These are phyloP conservation scores for Orbilia oligospora DNA, from an alignment of 2,329 filamentous ascomycete genomes.

Conservation along the genomic window DNA sequence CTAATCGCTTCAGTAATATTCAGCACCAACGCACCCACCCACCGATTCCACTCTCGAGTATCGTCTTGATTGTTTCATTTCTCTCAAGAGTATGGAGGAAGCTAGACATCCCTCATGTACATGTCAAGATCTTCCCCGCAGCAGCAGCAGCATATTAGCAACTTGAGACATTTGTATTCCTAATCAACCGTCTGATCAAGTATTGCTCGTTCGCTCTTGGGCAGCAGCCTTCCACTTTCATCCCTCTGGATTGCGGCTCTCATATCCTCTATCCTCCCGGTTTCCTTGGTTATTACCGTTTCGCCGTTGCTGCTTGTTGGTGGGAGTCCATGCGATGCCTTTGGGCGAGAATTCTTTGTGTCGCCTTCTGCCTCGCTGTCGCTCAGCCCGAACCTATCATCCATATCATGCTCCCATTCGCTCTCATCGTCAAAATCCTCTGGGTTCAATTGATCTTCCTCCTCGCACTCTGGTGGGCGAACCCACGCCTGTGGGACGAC, in stretches of 20 bases:
- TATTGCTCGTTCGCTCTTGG: constrained; percentile 48
- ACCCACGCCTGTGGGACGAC: constrained; percentile 87
- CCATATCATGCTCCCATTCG: constrained; percentile 51
- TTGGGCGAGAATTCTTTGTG: constrained; percentile 14
- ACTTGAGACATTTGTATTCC: constrained; percentile 16
- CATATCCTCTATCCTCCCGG: constrained; percentile 9
- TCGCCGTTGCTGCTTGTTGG: neutral
- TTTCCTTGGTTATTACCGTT: constrained; percentile 18
- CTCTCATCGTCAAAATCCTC: constrained; percentile 53
- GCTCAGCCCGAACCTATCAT: constrained; percentile 43
- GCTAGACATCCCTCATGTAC: neutral
- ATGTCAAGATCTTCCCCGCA: constrained; percentile 32
- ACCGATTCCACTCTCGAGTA: neutral
- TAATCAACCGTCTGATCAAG: constrained; percentile 52
- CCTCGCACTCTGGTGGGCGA: constrained; percentile 80
- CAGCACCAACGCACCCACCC: neutral
- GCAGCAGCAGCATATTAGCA: constrained; percentile 10
- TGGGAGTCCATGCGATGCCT: constrained; percentile 1
- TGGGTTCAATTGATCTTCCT: constrained; percentile 56
- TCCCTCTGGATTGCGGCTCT: constrained; percentile 8
- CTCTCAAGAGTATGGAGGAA: neutral
- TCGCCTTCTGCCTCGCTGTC: constrained; percentile 46
- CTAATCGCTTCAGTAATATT: neutral
- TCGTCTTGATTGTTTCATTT: neutral
- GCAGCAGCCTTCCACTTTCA: constrained; percentile 42